Conservation (phyloP, 768 basidiomycete species). For the Cystofilobasidium bisporidii region DNA sequence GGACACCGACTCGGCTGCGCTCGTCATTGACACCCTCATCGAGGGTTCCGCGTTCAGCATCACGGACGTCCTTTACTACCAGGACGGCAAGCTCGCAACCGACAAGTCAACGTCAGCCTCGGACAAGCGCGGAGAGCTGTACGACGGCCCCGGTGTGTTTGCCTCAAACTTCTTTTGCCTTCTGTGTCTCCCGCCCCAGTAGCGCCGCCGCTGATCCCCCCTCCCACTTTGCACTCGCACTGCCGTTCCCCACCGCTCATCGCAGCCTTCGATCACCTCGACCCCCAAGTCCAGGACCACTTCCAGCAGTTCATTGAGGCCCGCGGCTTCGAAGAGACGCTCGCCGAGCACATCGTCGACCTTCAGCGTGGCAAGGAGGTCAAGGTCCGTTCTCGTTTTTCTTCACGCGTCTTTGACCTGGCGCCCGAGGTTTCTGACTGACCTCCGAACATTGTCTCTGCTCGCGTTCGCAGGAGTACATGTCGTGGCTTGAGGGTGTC, state of each 20-base stretch:
- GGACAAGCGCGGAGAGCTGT: not conserved
- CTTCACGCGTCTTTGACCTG: too few relatives aligned
- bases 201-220: too few relatives aligned
- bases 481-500: constrained; percentile 5
- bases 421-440: not conserved
- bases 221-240: too few relatives aligned
- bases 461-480: not conserved
- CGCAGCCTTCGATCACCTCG: constrained; percentile 8
- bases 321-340: not conserved
- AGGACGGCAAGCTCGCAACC: not conserved
- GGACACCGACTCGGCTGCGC: not conserved
- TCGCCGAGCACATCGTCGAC: not conserved
- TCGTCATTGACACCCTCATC: constrained; percentile 2
- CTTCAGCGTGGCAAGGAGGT: constrained; percentile 10
- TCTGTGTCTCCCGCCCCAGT: too few relatives aligned
- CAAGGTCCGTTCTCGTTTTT: not conserved
- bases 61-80: constrained; percentile 6
- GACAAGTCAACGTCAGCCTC: not conserved
- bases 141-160: not conserved
- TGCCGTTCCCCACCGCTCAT: too few relatives aligned
- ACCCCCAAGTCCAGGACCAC: not conserved
- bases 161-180: too few relatives aligned
- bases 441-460: not conserved
- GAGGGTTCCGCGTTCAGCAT: not conserved
- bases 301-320: constrained; percentile 3